Evolutionary conservation across 2,329 filamentous ascomycete genomes (phyloP).

Genomic region (Colletotrichum abscissum): DNA sequence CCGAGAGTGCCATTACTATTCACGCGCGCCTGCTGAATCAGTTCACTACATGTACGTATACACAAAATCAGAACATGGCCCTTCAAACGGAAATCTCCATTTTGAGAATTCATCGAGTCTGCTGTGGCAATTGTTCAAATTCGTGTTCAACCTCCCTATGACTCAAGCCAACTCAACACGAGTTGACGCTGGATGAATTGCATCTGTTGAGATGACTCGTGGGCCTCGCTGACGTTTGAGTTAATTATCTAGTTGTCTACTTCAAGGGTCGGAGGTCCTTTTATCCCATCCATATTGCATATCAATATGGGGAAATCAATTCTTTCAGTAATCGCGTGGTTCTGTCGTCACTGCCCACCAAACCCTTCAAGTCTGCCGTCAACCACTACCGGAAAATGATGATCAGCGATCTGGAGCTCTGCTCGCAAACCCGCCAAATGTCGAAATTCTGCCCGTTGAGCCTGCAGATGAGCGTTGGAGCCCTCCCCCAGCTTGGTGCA

Average conservation of each 20-base stretch:
- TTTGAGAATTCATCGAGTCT: background rate
- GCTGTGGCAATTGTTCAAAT: background rate
- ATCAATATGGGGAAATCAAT: background rate
- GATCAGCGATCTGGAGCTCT: conserved; percentile 3
- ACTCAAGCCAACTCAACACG: background rate
- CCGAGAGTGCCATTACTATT: background rate
- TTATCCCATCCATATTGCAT: background rate
- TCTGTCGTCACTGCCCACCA: background rate
- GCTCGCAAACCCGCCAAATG: background rate
- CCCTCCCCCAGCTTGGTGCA: background rate
- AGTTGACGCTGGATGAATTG: background rate
- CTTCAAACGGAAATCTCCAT: background rate
- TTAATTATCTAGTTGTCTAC: background rate
- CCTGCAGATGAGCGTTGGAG: background rate
- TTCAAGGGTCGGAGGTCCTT: background rate
- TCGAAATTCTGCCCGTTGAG: background rate
- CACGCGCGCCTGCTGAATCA: background rate
- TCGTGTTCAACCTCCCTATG: background rate
- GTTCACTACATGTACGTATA: background rate
- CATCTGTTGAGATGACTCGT: background rate
- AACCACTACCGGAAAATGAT: background rate
- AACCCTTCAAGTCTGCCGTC: background rate
- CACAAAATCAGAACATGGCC: background rate
- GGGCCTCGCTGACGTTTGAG: too few species aligned
- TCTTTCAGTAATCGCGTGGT: background rate